Conservation (phyloP, 352 stramenopile genomes). For the Nothophytophthora sp. region DNA sequence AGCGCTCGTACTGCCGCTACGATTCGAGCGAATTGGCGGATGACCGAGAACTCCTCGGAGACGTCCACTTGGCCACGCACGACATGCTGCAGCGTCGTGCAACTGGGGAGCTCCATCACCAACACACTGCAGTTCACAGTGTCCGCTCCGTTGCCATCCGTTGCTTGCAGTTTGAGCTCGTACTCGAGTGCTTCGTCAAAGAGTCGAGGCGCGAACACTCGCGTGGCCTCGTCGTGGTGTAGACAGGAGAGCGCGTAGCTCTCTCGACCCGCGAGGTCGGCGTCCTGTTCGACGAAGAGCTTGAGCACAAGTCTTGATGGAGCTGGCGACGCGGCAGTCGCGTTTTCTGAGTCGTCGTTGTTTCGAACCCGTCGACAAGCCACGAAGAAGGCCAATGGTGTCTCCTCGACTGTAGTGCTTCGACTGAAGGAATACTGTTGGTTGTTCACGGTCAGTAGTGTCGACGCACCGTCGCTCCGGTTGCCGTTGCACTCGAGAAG, state of each 20-base stretch:
- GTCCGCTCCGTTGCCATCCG: not conserved
- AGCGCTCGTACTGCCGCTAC: conserved; percentile 44
- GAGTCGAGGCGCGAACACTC: conserved; percentile 36
- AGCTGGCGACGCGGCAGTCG: not conserved
- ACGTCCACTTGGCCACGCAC: conserved; percentile 34
- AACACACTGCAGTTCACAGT: conserved; percentile 44
- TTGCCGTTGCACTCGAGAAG: conserved; percentile 9
- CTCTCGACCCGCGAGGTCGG: conserved; percentile 47
- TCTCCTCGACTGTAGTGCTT: conserved; percentile 37
- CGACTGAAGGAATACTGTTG: conserved; percentile 27
- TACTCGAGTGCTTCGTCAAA: conserved; percentile 38
- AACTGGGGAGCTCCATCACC: conserved; percentile 39
- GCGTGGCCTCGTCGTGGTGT: conserved; percentile 24
- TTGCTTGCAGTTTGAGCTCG: conserved; percentile 9
- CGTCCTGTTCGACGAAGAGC: conserved; percentile 62
- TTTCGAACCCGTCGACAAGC: conserved; percentile 16
- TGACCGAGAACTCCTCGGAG: conserved; percentile 26
- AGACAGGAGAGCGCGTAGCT: conserved; percentile 52
- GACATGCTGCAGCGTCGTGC: conserved; percentile 44
- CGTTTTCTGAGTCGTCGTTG: not conserved
- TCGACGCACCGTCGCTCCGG: not conserved
- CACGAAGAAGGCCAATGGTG: conserved; percentile 41
- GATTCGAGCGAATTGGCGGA: conserved; percentile 38
- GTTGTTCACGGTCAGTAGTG: conserved; percentile 34
- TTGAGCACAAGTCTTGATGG: conserved; percentile 36